A percentile compares a stretch with the other conserved stretches of the same genome.
These are phyloP conservation scores for Cicer judaicum DNA, from an alignment of 306 rosid species.

Conservation along the genomic window DNA sequence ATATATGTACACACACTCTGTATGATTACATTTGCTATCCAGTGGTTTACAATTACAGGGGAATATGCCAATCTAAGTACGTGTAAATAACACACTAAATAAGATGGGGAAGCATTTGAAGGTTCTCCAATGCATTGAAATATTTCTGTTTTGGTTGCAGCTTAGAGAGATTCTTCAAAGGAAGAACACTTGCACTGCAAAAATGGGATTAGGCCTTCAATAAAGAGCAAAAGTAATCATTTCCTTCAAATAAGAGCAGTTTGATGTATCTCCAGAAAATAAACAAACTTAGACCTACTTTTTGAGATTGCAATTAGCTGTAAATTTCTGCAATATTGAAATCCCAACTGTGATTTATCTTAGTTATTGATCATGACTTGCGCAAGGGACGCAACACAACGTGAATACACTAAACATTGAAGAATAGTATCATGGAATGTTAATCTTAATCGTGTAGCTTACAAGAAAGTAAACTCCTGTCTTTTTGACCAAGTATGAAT, in stretches of 20 bases:
- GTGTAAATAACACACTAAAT: neutral
- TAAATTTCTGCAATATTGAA: too few relatives aligned
- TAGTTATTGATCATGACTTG: too few relatives aligned
- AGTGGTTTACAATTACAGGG: neutral
- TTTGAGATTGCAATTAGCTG: too few relatives aligned
- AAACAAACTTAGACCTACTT: too few relatives aligned
- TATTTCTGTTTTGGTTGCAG: neutral
- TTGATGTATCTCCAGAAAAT: neutral
- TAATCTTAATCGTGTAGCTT: too few relatives aligned
- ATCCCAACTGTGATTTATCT: too few relatives aligned
- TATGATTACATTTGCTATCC: neutral
- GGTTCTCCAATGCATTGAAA: neutral
- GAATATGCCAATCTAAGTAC: neutral
- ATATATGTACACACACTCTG: conserved; percentile 1
- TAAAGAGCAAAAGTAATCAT: neutral
- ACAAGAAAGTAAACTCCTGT: neutral
- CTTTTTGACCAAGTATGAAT: conserved; percentile 6
- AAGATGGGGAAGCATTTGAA: neutral
- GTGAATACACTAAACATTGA: too few relatives aligned
- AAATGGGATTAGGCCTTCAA: neutral
- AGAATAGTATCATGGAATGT: too few relatives aligned
- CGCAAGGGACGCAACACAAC: too few relatives aligned
- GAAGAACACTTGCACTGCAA: neutral
- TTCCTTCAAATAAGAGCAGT: neutral
- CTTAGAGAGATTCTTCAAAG: neutral